Percentiles rank a stretch among this genome's conserved stretches.
Evolutionary conservation across 2,329 filamentous ascomycete genomes (phyloP).

Genomic region (Xylariaceae sp.): DNA sequence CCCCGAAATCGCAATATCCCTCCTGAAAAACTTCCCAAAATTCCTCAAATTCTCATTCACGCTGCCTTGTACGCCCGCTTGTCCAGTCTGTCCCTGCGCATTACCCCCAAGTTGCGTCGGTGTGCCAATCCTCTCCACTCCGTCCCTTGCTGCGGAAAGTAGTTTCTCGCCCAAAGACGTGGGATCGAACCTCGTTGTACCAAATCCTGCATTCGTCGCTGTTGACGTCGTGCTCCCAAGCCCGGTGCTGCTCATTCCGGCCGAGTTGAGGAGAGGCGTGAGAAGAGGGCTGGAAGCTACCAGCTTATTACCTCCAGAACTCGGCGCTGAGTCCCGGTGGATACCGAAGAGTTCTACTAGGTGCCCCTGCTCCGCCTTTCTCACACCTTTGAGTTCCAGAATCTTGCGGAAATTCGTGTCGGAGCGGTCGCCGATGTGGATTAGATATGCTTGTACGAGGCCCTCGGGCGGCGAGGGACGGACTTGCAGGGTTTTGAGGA

Average conservation of each 20-base stretch:
- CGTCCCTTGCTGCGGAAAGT: conserved; percentile 82
- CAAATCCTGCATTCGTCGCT: conserved; percentile 30
- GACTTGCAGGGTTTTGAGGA: conserved; percentile 96
- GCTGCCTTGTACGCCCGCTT: conserved; percentile 34
- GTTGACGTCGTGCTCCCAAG: conserved; percentile 40
- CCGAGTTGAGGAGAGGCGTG: conserved; percentile 56
- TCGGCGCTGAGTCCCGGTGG: conserved; percentile 65
- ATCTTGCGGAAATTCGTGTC: conserved; percentile 96
- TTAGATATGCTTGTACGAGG: conserved; percentile 93
- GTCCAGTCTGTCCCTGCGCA: conserved; percentile 29
- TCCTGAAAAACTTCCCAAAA: conserved; percentile 92
- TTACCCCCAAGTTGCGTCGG: conserved; percentile 33
- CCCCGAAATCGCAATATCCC: conserved; percentile 66
- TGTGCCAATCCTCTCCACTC: conserved; percentile 71
- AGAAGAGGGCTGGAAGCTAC: conserved; percentile 67
- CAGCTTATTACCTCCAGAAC: conserved; percentile 64
- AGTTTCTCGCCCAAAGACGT: conserved; percentile 80
- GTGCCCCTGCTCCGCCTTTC: conserved; percentile 74
- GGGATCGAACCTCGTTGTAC: conserved; percentile 63
- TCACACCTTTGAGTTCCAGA: conserved; percentile 89
- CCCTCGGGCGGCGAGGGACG: conserved; percentile 87
- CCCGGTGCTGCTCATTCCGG: conserved; percentile 37
- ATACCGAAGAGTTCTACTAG: conserved; percentile 80
- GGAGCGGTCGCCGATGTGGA: conserved; percentile 90
- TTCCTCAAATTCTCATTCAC: conserved; percentile 91